A percentile compares a stretch with the other conserved stretches of the same genome.
Conservation (phyloP, 805 yeast genomes). For the Candida railenensis region DNA sequence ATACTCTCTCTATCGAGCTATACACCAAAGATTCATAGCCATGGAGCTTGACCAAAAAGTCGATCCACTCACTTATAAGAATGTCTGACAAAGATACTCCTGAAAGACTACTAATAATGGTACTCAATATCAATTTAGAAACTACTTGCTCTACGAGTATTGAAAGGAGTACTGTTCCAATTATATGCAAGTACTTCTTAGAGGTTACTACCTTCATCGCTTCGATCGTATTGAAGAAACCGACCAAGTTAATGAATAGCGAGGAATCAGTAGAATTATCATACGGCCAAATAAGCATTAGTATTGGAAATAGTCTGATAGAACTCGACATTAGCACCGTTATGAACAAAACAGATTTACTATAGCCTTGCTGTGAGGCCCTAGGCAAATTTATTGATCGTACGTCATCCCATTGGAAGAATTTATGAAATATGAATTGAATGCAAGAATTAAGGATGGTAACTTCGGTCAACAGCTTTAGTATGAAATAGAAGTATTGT, state of each 20-base stretch:
- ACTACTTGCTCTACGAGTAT: constrained; percentile 12
- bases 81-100: constrained; percentile 9
- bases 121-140: constrained; percentile 14
- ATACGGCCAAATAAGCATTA: constrained; percentile 96
- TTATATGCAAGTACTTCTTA: constrained; percentile 13
- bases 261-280: constrained; percentile 68
- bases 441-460: constrained; percentile 35
- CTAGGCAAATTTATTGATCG: constrained; percentile 3
- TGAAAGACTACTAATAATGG: constrained; percentile 13
- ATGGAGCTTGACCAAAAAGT: constrained; percentile 3
- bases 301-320: constrained; percentile 81
- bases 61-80: constrained; percentile 10
- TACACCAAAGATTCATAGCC: neutral
- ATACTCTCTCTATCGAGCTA: neutral
- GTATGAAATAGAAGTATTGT: constrained; percentile 59
- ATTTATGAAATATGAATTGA: constrained; percentile 19
- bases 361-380: constrained; percentile 31
- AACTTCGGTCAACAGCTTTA: constrained; percentile 51
- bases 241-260: constrained; percentile 56
- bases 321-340: constrained; percentile 76
- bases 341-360: constrained; percentile 52
- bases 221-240: constrained; percentile 64
- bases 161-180: constrained; percentile 15
- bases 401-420: constrained; percentile 20
- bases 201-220: constrained; percentile 36